These are phyloP conservation scores for Calonectria ilicicola DNA, from an alignment of 2,329 filamentous ascomycete genomes.

Conservation along the genomic window DNA sequence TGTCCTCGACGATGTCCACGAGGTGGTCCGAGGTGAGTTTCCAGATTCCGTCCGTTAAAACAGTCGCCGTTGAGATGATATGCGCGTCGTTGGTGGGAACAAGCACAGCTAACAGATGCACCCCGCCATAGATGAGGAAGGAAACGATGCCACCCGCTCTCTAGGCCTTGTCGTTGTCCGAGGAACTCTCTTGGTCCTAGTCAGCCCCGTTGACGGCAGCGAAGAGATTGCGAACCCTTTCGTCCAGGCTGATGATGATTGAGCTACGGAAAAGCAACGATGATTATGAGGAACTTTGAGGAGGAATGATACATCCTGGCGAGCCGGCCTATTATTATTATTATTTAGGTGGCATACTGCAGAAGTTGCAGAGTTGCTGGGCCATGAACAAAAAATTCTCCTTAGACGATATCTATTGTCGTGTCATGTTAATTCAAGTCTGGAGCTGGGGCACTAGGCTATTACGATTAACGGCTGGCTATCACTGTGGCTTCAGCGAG, in stretches of 20 bases:
- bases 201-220: slow-evolving; percentile 93
- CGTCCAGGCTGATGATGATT: slow-evolving; percentile 76
- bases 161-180: slow-evolving; percentile 91
- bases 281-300: slow-evolving; percentile 16
- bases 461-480: background rate
- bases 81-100: background rate
- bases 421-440: slow-evolving; percentile 21
- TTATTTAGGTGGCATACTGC: slow-evolving; percentile 13
- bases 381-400: background rate
- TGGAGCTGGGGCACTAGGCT: slow-evolving; percentile 5
- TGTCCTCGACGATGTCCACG: slow-evolving; percentile 93
- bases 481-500: slow-evolving; percentile 7
- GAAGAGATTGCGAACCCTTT: slow-evolving; percentile 98
- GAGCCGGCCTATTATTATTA: background rate
- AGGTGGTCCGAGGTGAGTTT: slow-evolving; percentile 82
- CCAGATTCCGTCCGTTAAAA: background rate
- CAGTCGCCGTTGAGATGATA: background rate
- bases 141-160: slow-evolving; percentile 83
- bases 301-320: background rate
- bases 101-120: slow-evolving; percentile 12
- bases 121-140: slow-evolving; percentile 80
- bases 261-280: slow-evolving; percentile 35
- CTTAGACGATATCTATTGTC: slow-evolving; percentile 16
- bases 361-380: slow-evolving; percentile 1
- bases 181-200: slow-evolving; percentile 91